Percentiles rank a stretch among this genome's conserved stretches.
Conservation (phyloP, 176 grass and related monocot genomes). For the Eleusine indica region DNA sequence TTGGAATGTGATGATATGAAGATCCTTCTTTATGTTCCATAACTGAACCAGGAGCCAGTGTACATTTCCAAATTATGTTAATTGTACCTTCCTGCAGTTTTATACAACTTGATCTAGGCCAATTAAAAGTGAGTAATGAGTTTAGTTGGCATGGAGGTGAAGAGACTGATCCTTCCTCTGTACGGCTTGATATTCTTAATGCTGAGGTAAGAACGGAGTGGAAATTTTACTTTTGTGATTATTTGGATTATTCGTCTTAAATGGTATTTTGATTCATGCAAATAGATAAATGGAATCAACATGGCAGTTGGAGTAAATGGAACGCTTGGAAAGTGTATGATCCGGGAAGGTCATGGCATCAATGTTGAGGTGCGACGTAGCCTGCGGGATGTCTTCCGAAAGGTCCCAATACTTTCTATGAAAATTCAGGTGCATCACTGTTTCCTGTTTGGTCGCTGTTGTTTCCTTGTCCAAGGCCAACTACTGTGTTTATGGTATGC, state of each 20-base stretch:
- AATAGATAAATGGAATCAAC: conserved; percentile 98
- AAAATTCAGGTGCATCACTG: conserved; percentile 66
- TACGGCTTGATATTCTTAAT: conserved; percentile 93
- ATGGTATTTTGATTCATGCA: conserved; percentile 34
- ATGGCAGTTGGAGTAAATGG: conserved; percentile 88
- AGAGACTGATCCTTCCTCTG: conserved; percentile 79
- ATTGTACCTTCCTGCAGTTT: conserved; percentile 61
- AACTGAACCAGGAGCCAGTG: background rate
- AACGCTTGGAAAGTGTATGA: conserved; percentile 78
- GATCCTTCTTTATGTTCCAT: background rate
- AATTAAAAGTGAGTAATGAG: conserved; percentile 76
- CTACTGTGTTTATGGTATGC: background rate
- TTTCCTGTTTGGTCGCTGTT: conserved; percentile 15
- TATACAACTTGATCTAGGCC: conserved; percentile 97
- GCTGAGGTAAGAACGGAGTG: conserved; percentile 62
- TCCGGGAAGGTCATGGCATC: conserved; percentile 76
- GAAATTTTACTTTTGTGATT: background rate
- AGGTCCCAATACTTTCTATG: conserved; percentile 77
- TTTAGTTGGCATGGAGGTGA: conserved; percentile 93
- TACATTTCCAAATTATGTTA: conserved; percentile 24
- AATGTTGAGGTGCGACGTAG: conserved; percentile 87
- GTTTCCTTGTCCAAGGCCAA: background rate
- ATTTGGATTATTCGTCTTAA: background rate
- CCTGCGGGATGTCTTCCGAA: conserved; percentile 87
- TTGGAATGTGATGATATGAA: background rate